Evolutionary conservation across 306 rosid species (phyloP).

Genomic region (Fagus sylvatica): DNA sequence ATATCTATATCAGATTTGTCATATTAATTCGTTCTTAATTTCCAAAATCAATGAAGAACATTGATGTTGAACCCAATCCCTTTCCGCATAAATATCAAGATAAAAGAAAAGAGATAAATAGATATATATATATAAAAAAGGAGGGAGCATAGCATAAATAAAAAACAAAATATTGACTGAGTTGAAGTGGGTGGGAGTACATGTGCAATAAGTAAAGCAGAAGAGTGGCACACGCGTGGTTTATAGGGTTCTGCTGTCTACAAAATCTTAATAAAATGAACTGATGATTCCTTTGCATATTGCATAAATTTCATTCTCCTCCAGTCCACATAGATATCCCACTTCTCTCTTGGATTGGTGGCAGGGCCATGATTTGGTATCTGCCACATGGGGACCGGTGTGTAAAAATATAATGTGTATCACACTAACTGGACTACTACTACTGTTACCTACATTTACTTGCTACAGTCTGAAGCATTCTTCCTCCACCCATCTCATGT

Average conservation of each 20-base stretch:
- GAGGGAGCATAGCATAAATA: neutral
- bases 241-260: slow-evolving; percentile 19
- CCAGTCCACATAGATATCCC: neutral
- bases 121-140: too few species aligned
- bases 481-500: neutral
- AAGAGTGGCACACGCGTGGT: slow-evolving; percentile 19
- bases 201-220: neutral
- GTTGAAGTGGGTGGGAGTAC: slow-evolving; percentile 19
- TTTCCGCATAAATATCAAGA: neutral
- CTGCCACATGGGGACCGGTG: neutral
- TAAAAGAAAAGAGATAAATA: neutral
- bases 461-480: neutral
- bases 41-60: neutral
- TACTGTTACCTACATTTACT: neutral
- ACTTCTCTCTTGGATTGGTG: slow-evolving; percentile 4
- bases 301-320: neutral
- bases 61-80: neutral
- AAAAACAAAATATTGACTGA: neutral
- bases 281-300: too few species aligned
- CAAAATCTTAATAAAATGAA: neutral
- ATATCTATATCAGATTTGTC: neutral
- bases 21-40: neutral
- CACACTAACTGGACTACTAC: neutral
- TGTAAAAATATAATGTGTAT: neutral
- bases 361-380: neutral